Base-by-base conservation (phyloP, 768 basidiomycete species). In the Boletus speciosus region DNA sequence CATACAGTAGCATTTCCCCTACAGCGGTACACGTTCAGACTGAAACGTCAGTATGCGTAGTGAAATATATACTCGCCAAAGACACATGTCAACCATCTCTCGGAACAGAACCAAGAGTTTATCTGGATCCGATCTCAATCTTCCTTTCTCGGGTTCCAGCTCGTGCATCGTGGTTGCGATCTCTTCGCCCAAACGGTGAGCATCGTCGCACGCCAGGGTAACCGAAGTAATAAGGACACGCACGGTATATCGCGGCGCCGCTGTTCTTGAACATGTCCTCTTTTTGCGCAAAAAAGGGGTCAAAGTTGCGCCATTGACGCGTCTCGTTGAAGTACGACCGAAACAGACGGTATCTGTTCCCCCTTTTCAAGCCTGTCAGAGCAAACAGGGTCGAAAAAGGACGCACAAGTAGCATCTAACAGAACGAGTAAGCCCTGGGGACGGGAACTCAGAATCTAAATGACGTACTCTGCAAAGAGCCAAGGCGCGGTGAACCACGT, bases 1-100 rank as follows among this genome's bases (percentile, higher is more conserved):
- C 66, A 76, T 58, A 91, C 91, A 25, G 94, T 97, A 14, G 94
- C 93, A 67, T 98, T 98, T 42, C 95, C 95, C 93, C 93, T 95
- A 29, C 15, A 39, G 25, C 14, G 3, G 9, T 5, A 49, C 10
- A 32, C 12, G 19, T 61, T 61, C 32, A 65, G 49, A 9, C 10
- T 5, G 2, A 49, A 19, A 31, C 4, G 6, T 49, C 34, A 47
- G 25, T 19, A 39, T 34, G 37, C 6, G 11, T 23, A 39, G 14
- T 25, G 19, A 37, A 12, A 47, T 4, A 25, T 42, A 43, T 36
- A 37, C 54, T 45, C 27, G 47, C 91, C 92, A 93, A 25, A 93
- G 78, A 70, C 89, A 90, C 82, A 94, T 92, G 64, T 93, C 90
- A 8, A 90, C 76, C 88, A 94, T 93, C 68, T 93, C 88, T 51